Evolutionary conservation across 169 alveolate genomes (phyloP), one percentile per base, ranked within the genome.

Genomic region (Cryptosporidium bovis): DNA sequence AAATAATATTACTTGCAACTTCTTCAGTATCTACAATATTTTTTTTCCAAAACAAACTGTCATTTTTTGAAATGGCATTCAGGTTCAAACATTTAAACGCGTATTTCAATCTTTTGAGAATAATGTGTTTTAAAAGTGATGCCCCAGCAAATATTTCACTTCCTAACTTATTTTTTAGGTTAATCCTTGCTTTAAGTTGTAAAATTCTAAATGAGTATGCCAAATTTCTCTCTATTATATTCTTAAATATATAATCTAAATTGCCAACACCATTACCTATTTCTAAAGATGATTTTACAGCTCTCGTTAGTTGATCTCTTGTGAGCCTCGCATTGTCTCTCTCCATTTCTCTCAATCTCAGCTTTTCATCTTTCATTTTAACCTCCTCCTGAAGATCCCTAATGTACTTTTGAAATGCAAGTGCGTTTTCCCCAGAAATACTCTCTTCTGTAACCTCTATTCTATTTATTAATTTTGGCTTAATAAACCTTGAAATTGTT

Each of bases 371-470:
- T 44, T 77, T 77, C 87, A 77, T 77, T 62, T 77, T 77, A 13
- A 77, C 87, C 50, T 77, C 87, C 13, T 77, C 87, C 51, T 77
- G 87, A 2, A 77, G 64, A 60, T 77, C 87, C 27, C 77, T 56
- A 20, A 77, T 77, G 40, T 77, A 77, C 36, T 77, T 77, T 44
- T 77, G 87, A 46, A 77, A 77, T 40, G 87, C 87, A 44, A 77
- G 71, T 20, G 87, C 87, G 56, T 77, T 77, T n/a, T 77, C 87
- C 36, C 87, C 87, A n/a, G 87, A 77, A 60, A 77, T 77, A 1
- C 87, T 71, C 16, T 62, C 87, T 18, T 77, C 87, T 1, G 87
- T 16, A 58, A 77, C 36, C 27, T 77, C 87, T 46, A 77, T 44
- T 15, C 87, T 36, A 60, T 62, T 77, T 44, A 77, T 36, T n/a